Evolutionary conservation across 306 rosid species (phyloP).

Genomic region (Rosa multiflora): DNA sequence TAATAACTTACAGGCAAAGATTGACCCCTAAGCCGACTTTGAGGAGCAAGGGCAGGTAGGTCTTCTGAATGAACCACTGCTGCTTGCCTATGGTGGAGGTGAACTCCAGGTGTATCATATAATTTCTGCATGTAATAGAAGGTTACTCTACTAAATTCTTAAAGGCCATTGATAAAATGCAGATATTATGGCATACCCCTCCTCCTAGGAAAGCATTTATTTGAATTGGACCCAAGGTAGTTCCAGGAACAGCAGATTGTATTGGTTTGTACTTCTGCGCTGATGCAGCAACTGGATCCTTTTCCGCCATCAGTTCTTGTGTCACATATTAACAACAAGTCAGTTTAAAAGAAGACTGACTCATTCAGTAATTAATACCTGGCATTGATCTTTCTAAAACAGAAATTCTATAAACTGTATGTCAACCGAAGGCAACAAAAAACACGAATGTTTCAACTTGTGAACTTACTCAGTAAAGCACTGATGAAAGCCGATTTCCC

Average conservation of each 20-base stretch:
- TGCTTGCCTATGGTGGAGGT: slow-evolving; percentile 95
- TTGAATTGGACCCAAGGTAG: slow-evolving; percentile 91
- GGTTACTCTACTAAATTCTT: background rate
- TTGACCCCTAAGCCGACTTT: slow-evolving; percentile 84
- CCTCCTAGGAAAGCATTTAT: slow-evolving; percentile 92
- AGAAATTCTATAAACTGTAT: background rate
- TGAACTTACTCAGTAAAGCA: slow-evolving; percentile 77
- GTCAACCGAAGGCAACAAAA: slow-evolving; percentile 1
- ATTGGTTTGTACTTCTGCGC: slow-evolving; percentile 91
- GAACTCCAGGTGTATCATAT: slow-evolving; percentile 95
- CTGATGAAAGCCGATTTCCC: slow-evolving; percentile 95
- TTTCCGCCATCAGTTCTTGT: slow-evolving; percentile 68
- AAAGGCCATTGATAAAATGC: background rate
- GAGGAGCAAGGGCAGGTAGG: slow-evolving; percentile 87
- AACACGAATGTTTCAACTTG: background rate
- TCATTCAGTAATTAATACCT: slow-evolving; percentile 13
- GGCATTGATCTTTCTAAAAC: background rate
- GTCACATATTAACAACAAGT: slow-evolving; percentile 21
- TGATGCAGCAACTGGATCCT: slow-evolving; percentile 89
- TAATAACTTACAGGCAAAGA: slow-evolving; percentile 58
- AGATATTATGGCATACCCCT: slow-evolving; percentile 56
- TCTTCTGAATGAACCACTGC: slow-evolving; percentile 85
- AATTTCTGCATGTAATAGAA: slow-evolving; percentile 51
- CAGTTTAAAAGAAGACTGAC: slow-evolving; percentile 20
- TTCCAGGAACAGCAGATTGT: slow-evolving; percentile 99